Base-by-base conservation (phyloP, 2,329 filamentous ascomycete genomes). In the Botrytis porri region DNA sequence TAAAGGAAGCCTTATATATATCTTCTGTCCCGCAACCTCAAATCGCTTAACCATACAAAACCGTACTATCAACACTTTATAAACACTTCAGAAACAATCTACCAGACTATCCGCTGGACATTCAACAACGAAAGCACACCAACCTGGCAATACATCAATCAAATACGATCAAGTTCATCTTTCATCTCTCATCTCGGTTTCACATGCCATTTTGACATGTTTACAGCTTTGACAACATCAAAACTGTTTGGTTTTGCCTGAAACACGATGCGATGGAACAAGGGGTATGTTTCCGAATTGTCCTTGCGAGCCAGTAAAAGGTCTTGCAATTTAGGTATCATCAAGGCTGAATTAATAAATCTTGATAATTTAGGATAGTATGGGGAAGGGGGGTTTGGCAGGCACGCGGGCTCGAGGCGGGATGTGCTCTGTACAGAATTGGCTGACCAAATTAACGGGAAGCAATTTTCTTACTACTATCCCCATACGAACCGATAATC, bases 191-290 rank as follows among this genome's bases (percentile, higher is more conserved):
- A 22, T 35, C 67, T 70, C 57, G 67, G 67, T n/a, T 29, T 62
- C 67, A 70, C 67, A 70, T 70, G 67, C 57, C 6, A n/a, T 37
- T 37, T 51, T 37, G 32, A 66, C 43, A 48, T 39, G 12, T 41
- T n/a, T 10, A 29, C 60, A 43, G 51, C 63, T 39, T 66, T 66
- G 32, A 66, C 43, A 37, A 16, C 12, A 37, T 12, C 43, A 66
- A 66, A 66, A 66, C 43, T 66, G 32, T 51, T 66, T 37, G 63
- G 22, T 37, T 51, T 51, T 35, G 37, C 43, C 43, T 51, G 63
- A 66, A 66, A 66, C 63, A 39, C 29, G 63, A 66, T 16, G 51
- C 63, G 48, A 51, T 45, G 29, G 48, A 45, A 37, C 32, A 66
- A 37, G 63, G 43, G 45, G 45, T 66, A 12, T 16, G 43, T 37